Base-by-base conservation (phyloP, 176 grass and related monocot genomes). In the Neostapfia colusana region DNA sequence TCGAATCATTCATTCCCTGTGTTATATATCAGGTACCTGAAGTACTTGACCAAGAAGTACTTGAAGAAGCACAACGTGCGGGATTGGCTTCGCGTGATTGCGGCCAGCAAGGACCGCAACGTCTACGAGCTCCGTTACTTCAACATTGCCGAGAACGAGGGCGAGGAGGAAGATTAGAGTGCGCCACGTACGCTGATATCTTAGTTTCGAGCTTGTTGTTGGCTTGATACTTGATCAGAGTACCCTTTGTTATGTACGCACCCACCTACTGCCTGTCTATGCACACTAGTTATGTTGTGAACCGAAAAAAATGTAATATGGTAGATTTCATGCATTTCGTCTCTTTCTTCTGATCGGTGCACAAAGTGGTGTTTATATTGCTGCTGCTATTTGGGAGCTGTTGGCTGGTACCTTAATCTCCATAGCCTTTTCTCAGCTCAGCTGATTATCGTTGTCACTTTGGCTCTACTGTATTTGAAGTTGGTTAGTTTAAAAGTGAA, bases 11-110 rank as follows among this genome's bases (percentile, higher is more conserved):
- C 6, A 17, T 61, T 36, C 31, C 60, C n/a, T 2, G 1, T 48
- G 3, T 60, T 31, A 16, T 67, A n/a, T n/a, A 24, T 67, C 39
- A 96, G 93, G 93, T 96, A 96, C 71, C 83, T 92, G 34, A 96
- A 96, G 86, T 96, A 92, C 73, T 86, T 92, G 74, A 92, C 93
- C 21, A 96, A 96, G 93, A 96, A 96, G 79, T 96, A 96, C 71
- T 77, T 96, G 67, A 96, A 96, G 79, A 96, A 96, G 81, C 93
- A 96, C 75, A 96, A 96, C 10, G 93, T 96, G 65, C 53, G 93
- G 20, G 93, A 96, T 64, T 96, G 93, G 93, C 71, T 96, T 7
- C 89, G 93, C 3, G 93, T 96, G 70, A 92, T 96, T 41, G 84
- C 93, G 0, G 90, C 93, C 39, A 89, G 88, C 93, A 96, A 96